These are phyloP conservation scores for Saccharum officinarum DNA, from an alignment of 176 grass and related monocot genomes.

Conservation along the genomic window DNA sequence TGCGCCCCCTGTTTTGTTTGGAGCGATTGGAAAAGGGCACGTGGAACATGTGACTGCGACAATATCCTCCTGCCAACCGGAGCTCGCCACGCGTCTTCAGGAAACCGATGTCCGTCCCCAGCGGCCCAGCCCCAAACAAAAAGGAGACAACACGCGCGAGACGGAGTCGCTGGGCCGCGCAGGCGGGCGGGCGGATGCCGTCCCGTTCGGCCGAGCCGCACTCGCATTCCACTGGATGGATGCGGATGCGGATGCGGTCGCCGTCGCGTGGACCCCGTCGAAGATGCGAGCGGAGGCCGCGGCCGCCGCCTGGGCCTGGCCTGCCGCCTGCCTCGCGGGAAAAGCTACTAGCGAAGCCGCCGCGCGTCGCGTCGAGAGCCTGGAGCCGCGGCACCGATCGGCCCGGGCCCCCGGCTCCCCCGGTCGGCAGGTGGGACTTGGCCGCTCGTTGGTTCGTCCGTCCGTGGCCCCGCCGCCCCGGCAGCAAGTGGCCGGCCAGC, in stretches of 20 bases:
- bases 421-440: conserved; percentile 26
- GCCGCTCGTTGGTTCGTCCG: not conserved
- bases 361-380: not conserved
- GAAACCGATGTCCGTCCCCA: not conserved
- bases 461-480: not conserved
- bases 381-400: too few species aligned
- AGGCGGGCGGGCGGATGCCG: not conserved
- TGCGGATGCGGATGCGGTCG: conserved; percentile 6
- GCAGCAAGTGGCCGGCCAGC: conserved; percentile 28
- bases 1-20: not conserved
- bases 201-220: not conserved
- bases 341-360: too few species aligned
- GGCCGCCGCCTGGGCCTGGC: not conserved
- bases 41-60: not conserved
- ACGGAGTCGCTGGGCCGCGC: not conserved
- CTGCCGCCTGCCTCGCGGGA: not conserved
- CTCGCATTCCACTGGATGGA: not conserved
- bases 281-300: conserved; percentile 1
- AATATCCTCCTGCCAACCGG: not conserved
- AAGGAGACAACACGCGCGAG: not conserved
- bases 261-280: conserved; percentile 36
- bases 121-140: not conserved
- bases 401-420: not conserved
- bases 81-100: not conserved
- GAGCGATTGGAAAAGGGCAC: not conserved